Conservation (phyloP, 1,284 basidiomycete species). For the Ustilago esculenta region DNA sequence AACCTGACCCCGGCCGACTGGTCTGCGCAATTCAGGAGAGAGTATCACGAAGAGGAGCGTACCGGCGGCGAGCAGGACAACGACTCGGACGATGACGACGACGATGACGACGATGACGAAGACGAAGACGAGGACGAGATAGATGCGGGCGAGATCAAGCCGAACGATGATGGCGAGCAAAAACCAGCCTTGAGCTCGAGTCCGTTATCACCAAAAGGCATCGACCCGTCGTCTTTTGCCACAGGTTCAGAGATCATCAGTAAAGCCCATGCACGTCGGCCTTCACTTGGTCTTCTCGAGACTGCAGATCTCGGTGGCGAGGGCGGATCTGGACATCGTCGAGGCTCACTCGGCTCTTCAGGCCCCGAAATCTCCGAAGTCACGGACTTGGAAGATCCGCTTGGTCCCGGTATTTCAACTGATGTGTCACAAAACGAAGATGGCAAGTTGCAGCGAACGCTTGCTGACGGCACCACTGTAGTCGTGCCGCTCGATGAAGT, state of each 20-base stretch:
- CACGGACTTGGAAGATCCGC: constrained; percentile 37
- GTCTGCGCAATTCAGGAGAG: constrained; percentile 60
- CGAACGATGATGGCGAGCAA: neutral
- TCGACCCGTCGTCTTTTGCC: constrained; percentile 8
- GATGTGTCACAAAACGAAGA: constrained; percentile 37
- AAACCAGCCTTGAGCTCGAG: constrained; percentile 37
- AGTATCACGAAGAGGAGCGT: constrained; percentile 37
- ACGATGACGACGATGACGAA: constrained; percentile 26
- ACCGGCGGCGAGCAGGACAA: constrained; percentile 36
- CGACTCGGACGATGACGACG: constrained; percentile 54
- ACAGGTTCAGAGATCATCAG: constrained; percentile 26
- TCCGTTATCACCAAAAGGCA: constrained; percentile 13
- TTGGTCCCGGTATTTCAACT: constrained; percentile 52
- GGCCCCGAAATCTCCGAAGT: constrained; percentile 41
- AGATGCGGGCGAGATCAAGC: constrained; percentile 16
- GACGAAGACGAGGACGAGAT: constrained; percentile 24
- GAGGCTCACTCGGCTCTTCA: constrained; percentile 29
- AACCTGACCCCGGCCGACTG: constrained; percentile 66
- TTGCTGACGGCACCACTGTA: constrained; percentile 59
- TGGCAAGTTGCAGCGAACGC: constrained; percentile 55
- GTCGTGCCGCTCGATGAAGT: constrained; percentile 64
- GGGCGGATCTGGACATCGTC: neutral
- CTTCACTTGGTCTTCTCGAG: constrained; percentile 45
- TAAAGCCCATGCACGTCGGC: constrained; percentile 46
- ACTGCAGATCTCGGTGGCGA: constrained; percentile 4